Conservation (phyloP, 371 early-diverging fungal species). For the Smittium mucronatum region DNA sequence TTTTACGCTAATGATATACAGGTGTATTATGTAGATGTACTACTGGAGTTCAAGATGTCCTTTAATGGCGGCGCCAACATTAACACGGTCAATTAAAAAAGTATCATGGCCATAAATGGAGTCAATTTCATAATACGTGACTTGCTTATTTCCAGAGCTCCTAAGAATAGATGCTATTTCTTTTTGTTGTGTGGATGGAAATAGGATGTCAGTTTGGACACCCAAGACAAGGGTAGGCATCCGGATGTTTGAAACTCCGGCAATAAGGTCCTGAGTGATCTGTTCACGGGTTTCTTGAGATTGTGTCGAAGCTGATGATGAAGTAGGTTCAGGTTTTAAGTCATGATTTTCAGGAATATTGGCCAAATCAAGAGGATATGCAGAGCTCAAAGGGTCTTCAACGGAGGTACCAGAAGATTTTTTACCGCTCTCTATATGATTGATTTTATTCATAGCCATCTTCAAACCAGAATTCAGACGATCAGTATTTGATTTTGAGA, state of each 20-base stretch:
- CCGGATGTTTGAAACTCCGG: constrained; percentile 17
- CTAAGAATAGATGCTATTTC: constrained; percentile 81
- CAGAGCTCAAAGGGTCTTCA: not conserved
- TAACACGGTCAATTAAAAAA: constrained; percentile 77
- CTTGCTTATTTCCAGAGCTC: constrained; percentile 63
- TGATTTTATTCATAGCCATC: not conserved
- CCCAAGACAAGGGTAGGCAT: constrained; percentile 78
- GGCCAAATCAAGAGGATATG: not conserved
- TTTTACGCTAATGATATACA: too few relatives aligned
- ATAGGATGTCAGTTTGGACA: constrained; percentile 86
- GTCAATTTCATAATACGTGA: constrained; percentile 93
- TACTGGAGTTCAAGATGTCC: constrained; percentile 83
- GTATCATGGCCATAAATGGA: constrained; percentile 95
- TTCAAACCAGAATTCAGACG: constrained; percentile 36
- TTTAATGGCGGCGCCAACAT: constrained; percentile 86
- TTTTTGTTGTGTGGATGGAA: constrained; percentile 89
- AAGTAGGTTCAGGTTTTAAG: not conserved
- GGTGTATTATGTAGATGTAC: too few relatives aligned
- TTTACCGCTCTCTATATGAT: not conserved
- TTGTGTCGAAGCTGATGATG: not conserved
- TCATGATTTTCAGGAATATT: not conserved
- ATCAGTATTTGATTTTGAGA: constrained; percentile 44
- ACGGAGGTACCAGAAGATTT: not conserved
- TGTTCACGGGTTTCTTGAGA: constrained; percentile 20
- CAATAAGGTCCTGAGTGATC: constrained; percentile 21